Conservation (phyloP, 1,139 yeast species). For the Yamadazyma trypodendri region DNA sequence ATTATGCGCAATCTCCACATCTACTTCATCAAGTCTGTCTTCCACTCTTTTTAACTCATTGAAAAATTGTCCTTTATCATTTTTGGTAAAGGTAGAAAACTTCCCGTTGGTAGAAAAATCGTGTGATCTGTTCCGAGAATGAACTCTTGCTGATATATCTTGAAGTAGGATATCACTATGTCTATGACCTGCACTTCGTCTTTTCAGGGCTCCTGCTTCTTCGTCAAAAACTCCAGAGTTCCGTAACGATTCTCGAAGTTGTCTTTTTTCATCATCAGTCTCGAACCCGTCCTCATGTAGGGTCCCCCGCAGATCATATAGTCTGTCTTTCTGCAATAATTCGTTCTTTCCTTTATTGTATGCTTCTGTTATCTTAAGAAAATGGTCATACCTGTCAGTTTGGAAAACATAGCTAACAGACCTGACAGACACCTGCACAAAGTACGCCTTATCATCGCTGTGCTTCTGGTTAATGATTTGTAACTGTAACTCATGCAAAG, state of each 20-base stretch:
- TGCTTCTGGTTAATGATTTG: constrained; percentile 30
- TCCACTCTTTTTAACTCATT: constrained; percentile 53
- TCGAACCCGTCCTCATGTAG: constrained; percentile 18
- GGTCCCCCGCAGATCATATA: constrained; percentile 31
- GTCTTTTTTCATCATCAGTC: constrained; percentile 37
- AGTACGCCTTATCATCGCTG: constrained; percentile 26
- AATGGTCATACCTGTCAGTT: constrained; percentile 63
- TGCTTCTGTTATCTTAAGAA: constrained; percentile 54
- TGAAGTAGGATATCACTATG: constrained; percentile 45
- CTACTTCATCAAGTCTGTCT: constrained; percentile 65
- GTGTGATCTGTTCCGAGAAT: constrained; percentile 51
- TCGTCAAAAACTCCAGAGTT: constrained; percentile 36
- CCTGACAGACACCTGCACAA: constrained; percentile 47
- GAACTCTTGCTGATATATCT: constrained; percentile 55
- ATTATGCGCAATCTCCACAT: constrained; percentile 63
- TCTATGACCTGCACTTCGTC: constrained; percentile 31
- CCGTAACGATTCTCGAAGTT: constrained; percentile 40
- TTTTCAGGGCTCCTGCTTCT: constrained; percentile 18
- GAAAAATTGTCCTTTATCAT: constrained; percentile 32
- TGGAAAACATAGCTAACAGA: constrained; percentile 60
- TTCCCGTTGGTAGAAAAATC: constrained; percentile 34
- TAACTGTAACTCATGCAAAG: constrained; percentile 61
- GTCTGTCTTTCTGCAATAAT: constrained; percentile 46
- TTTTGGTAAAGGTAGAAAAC: constrained; percentile 14
- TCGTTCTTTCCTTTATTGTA: constrained; percentile 68